A percentile compares a stretch with the other conserved stretches of the same genome.
These are phyloP conservation scores for Cucumis melo DNA, from an alignment of 306 rosid species.

Conservation along the genomic window DNA sequence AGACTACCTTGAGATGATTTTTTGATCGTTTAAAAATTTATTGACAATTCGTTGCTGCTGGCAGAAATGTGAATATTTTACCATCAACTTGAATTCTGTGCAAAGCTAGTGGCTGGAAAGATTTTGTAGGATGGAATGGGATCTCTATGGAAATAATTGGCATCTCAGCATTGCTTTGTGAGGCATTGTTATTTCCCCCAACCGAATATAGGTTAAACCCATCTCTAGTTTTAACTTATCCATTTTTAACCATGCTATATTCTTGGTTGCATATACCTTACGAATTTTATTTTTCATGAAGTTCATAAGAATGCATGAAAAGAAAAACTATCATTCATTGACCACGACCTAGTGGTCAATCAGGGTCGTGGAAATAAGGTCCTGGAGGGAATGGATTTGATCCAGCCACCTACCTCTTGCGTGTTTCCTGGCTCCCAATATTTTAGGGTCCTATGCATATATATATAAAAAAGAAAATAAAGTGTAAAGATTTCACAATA, in stretches of 20 bases:
- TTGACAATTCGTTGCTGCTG: neutral
- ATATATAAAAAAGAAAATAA: no score
- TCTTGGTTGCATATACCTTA: neutral
- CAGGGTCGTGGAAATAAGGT: neutral
- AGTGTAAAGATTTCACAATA: neutral
- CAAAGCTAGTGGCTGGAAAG: neutral
- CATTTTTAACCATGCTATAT: neutral
- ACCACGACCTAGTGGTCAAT: neutral
- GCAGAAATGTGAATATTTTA: neutral
- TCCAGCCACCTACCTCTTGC: neutral
- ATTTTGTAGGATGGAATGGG: neutral
- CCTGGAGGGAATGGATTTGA: neutral
- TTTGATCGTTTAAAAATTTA: neutral
- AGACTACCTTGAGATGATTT: constrained; percentile 21
- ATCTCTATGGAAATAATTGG: neutral
- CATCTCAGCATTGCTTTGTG: constrained; percentile 4
- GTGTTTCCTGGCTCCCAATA: neutral
- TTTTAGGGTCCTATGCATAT: neutral
- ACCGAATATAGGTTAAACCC: neutral
- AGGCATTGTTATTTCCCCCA: neutral
- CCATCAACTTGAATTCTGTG: neutral
- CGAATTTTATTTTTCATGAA: no score
- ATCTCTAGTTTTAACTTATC: neutral
- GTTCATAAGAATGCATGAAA: neutral
- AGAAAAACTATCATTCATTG: neutral